These are phyloP conservation scores for Ganoderma lingzhi DNA, from an alignment of 1,284 basidiomycete species.

Conservation along the genomic window DNA sequence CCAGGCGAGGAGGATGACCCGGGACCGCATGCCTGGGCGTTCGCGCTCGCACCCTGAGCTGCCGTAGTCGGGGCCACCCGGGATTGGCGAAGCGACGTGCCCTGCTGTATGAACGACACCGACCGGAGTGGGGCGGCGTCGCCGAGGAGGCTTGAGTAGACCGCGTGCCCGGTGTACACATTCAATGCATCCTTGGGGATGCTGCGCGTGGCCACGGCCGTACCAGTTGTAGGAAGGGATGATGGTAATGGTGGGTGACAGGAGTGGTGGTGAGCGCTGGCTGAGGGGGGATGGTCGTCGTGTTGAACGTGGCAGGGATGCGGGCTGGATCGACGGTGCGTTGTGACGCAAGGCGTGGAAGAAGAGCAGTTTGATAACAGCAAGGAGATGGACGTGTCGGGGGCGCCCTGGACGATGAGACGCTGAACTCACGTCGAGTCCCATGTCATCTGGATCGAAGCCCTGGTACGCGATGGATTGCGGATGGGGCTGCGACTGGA, in stretches of 20 bases:
- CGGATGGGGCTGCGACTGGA: constrained; percentile 21
- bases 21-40: constrained; percentile 23
- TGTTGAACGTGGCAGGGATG: constrained; percentile 55
- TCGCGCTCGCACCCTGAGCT: constrained; percentile 35
- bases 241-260: constrained; percentile 35
- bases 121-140: constrained; percentile 53
- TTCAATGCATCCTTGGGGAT: constrained; percentile 45
- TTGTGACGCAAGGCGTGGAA: constrained; percentile 41
- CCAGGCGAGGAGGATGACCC: not conserved
- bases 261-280: constrained; percentile 34
- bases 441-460: constrained; percentile 84
- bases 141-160: constrained; percentile 70
- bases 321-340: constrained; percentile 46
- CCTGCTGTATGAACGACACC: constrained; percentile 41
- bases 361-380: constrained; percentile 56
- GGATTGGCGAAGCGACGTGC: constrained; percentile 47
- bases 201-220: constrained; percentile 25
- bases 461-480: constrained; percentile 29
- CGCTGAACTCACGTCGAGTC: constrained; percentile 62
- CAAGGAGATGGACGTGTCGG: constrained; percentile 47
- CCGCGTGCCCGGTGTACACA: constrained; percentile 61
- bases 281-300: constrained; percentile 53
- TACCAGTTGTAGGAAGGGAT: constrained; percentile 22
- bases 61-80: constrained; percentile 23
- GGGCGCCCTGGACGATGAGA: constrained; percentile 47